Base-by-base conservation (phyloP, 2,329 filamentous ascomycete genomes). In the Hypoxylon sp. region DNA sequence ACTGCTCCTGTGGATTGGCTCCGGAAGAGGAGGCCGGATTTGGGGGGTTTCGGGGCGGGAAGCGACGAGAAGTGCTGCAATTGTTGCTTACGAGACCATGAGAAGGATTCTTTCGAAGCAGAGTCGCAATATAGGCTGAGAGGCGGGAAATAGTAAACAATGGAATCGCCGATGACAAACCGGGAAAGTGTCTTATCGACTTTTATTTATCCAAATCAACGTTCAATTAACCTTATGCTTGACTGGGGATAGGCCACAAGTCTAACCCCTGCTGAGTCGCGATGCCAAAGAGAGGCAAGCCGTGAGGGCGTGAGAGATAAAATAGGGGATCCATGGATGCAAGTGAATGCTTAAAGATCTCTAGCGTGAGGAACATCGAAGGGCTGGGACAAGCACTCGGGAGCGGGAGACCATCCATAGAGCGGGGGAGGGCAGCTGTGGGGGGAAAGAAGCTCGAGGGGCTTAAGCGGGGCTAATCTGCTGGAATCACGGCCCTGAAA, bases 111-210 rank as follows among this genome's bases (percentile, higher is more conserved):
- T 68, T 65, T 68, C 59, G 65, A 68, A 64, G 46, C 59, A 65
- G 29, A 69, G 39, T 64, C 57, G 61, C 71, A 71, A 75, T 74
- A 75, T 76, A 76, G 74, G 72, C 74, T 76, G 73, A 74, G 73
- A 70, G 61, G 55, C 47, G 68, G 67, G 63, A 68, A 72, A 61
- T 63, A 67, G 67, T 65, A 60, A 62, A 55, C 17, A 61, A 64
- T 61, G 57, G 62, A 66, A 65, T 6, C 56, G 62, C 65, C 72
- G 71, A 71, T 69, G 70, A 70, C 67, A 46, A 69, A 72, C 60
- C 64, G 54, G 70, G 69, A 69, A 71, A 68, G 65, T 67, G 47
- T 58, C 50, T 61, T 55, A 46, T 52, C 32, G 27, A 59, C 32
- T 39, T 39, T 62, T 42, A 75, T 76, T 76, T 76, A 75, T 74